Percentiles rank a stretch among this genome's conserved stretches.
Evolutionary conservation across 2,329 filamentous ascomycete genomes (phyloP).

Genomic region (Cucurbitaria berberidis): DNA sequence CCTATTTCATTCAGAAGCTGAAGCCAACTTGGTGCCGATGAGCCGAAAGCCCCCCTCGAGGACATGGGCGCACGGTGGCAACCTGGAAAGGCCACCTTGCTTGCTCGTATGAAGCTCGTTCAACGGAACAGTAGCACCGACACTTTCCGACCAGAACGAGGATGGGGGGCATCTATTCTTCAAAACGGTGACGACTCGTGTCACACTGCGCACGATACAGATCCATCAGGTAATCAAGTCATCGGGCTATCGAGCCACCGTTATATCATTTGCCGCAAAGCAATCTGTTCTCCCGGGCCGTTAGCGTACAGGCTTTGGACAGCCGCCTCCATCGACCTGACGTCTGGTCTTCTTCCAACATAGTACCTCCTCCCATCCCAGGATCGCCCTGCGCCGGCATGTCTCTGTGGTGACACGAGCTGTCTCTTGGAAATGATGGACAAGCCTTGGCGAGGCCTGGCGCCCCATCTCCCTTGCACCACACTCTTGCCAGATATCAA

Average conservation of each 20-base stretch:
- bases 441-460: constrained; percentile 13
- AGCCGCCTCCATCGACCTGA: neutral
- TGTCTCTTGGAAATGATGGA: constrained; percentile 9
- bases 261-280: constrained; percentile 4
- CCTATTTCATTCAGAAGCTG: too few relatives aligned
- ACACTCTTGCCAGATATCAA: neutral
- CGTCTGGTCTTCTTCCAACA: neutral
- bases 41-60: constrained; percentile 10
- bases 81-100: constrained; percentile 25
- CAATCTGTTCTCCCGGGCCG: neutral
- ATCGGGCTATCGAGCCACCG: neutral
- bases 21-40: neutral
- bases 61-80: constrained; percentile 22
- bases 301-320: neutral
- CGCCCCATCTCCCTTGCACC: constrained; percentile 7
- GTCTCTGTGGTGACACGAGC: constrained; percentile 16
- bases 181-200: constrained; percentile 3
- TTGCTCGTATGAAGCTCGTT: constrained; percentile 19
- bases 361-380: neutral
- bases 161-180: neutral
- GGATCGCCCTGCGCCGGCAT: too few relatives aligned
- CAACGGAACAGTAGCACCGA: constrained; percentile 20
- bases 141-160: constrained; percentile 8
- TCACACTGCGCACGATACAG: constrained; percentile 9
- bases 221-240: neutral